Conservation (phyloP, 2,329 filamentous ascomycete genomes). For the Cladophialophora immunda region DNA sequence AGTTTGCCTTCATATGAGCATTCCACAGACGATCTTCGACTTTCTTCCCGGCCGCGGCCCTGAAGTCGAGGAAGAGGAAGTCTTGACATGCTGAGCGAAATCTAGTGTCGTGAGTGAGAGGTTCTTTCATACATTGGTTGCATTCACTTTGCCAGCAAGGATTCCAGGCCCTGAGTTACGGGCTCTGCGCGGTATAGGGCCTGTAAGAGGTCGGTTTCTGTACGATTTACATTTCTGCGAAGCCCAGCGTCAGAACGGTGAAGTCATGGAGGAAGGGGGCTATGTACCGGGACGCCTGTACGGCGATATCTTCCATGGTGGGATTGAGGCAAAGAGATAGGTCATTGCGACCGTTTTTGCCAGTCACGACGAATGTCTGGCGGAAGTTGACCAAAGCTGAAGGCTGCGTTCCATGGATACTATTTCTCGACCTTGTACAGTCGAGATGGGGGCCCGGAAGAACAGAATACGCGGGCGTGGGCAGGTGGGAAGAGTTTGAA, state of each 20-base stretch:
- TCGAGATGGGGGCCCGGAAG: conserved; percentile 19
- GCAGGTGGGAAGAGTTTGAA: neutral
- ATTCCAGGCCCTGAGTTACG: conserved; percentile 34
- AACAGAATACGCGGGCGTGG: neutral
- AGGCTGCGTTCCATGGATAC: conserved; percentile 36
- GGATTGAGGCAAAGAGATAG: conserved; percentile 26
- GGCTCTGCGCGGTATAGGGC: conserved; percentile 44
- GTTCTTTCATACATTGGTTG: neutral
- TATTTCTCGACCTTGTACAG: conserved; percentile 26
- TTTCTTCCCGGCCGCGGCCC: conserved; percentile 65
- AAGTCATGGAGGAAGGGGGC: neutral
- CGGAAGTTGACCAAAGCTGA: conserved; percentile 33
- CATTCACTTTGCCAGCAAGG: conserved; percentile 36
- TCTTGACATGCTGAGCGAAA: conserved; percentile 38
- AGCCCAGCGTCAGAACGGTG: conserved; percentile 19
- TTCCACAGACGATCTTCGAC: conserved; percentile 80
- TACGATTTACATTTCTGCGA: conserved; percentile 51
- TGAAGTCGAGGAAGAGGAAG: conserved; percentile 33
- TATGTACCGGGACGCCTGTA: conserved; percentile 63
- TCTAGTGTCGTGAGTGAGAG: conserved; percentile 28
- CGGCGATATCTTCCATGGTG: conserved; percentile 42
- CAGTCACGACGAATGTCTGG: conserved; percentile 38
- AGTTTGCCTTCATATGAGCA: conserved; percentile 79
- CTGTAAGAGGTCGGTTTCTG: conserved; percentile 53
- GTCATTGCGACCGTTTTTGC: conserved; percentile 39